Conservation (phyloP, 306 rosid genomes). For the Castanospermum australe region DNA sequence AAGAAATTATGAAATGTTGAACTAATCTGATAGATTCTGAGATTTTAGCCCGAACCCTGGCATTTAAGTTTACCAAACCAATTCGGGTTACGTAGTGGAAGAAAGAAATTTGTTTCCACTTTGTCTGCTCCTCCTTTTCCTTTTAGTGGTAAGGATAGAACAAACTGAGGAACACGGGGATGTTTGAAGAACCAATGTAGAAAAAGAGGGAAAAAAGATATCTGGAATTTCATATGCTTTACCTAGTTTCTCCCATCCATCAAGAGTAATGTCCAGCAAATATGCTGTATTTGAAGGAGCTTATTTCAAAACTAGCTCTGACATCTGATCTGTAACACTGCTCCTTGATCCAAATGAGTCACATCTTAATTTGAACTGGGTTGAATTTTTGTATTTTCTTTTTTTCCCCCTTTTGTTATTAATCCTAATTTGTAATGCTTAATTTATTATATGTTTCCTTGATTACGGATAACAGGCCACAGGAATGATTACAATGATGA, state of each 20-base stretch:
- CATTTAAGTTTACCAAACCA: neutral
- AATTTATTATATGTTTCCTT: constrained; percentile 6
- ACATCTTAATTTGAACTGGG: neutral
- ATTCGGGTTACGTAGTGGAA: neutral
- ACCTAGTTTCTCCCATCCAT: neutral
- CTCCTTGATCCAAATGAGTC: neutral
- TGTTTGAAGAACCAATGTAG: neutral
- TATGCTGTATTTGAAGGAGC: neutral
- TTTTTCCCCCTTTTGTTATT: neutral
- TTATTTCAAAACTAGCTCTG: neutral
- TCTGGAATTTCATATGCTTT: neutral
- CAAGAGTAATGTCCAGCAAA: neutral
- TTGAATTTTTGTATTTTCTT: neutral
- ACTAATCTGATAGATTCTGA: neutral
- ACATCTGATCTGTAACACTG: neutral
- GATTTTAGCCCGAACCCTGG: neutral
- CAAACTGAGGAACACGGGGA: neutral
- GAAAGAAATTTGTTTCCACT: neutral
- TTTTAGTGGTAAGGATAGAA: neutral
- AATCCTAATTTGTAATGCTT: constrained; percentile 2
- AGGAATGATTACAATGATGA: constrained; percentile 94
- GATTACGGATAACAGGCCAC: constrained; percentile 61
- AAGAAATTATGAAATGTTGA: neutral
- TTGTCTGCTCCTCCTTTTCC: too few species aligned
- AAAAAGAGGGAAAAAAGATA: neutral